phyloP scores from a whole-genome alignment of 441 rosid genomes.

The Arabidopsis lyrata region DNA sequence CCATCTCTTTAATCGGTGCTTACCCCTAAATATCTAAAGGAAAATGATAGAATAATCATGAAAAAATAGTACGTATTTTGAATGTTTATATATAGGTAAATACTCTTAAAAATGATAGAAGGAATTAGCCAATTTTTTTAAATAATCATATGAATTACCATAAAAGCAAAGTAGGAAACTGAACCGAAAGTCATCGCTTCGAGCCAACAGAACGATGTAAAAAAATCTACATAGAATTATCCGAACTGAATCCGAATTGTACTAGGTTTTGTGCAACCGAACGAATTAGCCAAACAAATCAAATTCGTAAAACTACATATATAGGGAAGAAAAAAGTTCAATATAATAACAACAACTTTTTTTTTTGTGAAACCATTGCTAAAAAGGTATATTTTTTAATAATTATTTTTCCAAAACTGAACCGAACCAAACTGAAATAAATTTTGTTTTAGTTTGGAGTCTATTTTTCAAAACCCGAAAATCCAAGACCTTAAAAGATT shows the following conservation, averaged over 20 bases:
- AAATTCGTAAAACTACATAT: neutral
- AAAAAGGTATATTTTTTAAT: too few relatives aligned
- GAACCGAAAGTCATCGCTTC: neutral
- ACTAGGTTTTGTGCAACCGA: neutral
- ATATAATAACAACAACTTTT: too few relatives aligned
- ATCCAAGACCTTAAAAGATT: neutral
- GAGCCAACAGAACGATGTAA: neutral
- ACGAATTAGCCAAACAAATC: neutral
- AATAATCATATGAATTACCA: neutral
- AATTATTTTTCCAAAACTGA: neutral
- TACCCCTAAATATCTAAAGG: neutral
- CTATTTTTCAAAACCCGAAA: neutral
- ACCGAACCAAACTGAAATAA: neutral
- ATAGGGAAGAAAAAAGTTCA: neutral
- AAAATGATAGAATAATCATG: neutral
- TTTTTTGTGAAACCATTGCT: too few relatives aligned
- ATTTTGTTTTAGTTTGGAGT: neutral
- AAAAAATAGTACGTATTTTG: neutral
- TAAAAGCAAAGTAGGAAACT: neutral
- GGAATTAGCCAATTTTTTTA: neutral
- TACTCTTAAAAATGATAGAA: neutral
- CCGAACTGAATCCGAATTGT: neutral
- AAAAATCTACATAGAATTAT: neutral
- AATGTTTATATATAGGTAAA: neutral
- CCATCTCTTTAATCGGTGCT: conserved; percentile 21